phyloP scores from a whole-genome alignment of 805 yeast genomes.

The Babjeviella inositovora region DNA sequence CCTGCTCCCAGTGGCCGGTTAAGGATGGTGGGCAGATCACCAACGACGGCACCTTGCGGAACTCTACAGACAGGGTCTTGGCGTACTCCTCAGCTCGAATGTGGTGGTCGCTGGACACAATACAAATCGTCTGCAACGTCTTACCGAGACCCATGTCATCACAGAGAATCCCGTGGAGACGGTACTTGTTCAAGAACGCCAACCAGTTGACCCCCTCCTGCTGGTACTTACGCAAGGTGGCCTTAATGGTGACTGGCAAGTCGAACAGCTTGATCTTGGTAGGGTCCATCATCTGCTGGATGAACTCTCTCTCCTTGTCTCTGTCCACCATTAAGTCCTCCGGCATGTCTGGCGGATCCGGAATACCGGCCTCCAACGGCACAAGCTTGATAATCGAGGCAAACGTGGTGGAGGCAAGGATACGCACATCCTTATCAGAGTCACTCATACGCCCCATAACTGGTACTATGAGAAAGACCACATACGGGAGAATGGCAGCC shows the following conservation, averaged over 20 bases:
- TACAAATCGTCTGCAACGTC: slow-evolving; percentile 92
- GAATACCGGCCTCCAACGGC: slow-evolving; percentile 94
- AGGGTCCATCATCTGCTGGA: slow-evolving; percentile 97
- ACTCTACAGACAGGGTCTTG: slow-evolving; percentile 44
- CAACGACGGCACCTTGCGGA: slow-evolving; percentile 65
- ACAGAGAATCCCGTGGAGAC: slow-evolving; percentile 92
- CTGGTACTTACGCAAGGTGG: slow-evolving; percentile 86
- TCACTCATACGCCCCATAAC: slow-evolving; percentile 97
- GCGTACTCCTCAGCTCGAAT: slow-evolving; percentile 57
- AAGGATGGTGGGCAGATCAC: slow-evolving; percentile 94
- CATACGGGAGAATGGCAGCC: slow-evolving; percentile 77
- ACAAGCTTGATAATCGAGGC: slow-evolving; percentile 91
- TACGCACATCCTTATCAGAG: slow-evolving; percentile 73
- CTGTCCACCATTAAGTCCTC: slow-evolving; percentile 71
- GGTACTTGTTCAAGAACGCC: slow-evolving; percentile 87
- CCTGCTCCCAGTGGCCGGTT: slow-evolving; percentile 99
- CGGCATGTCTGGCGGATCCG: slow-evolving; percentile 89
- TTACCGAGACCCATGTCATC: slow-evolving; percentile 99
- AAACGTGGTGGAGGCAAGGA: slow-evolving; percentile 87
- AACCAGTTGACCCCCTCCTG: slow-evolving; percentile 99
- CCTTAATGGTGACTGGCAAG: slow-evolving; percentile 82
- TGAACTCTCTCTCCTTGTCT: slow-evolving; percentile 86
- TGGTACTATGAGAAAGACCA: slow-evolving; percentile 90
- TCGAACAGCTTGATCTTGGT: slow-evolving; percentile 76
- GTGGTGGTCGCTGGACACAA: slow-evolving; percentile 91